Percentiles rank a stretch among this genome's conserved stretches.
Evolutionary conservation across 2,329 filamentous ascomycete genomes (phyloP).

Genomic region (Nothophoma quercina): DNA sequence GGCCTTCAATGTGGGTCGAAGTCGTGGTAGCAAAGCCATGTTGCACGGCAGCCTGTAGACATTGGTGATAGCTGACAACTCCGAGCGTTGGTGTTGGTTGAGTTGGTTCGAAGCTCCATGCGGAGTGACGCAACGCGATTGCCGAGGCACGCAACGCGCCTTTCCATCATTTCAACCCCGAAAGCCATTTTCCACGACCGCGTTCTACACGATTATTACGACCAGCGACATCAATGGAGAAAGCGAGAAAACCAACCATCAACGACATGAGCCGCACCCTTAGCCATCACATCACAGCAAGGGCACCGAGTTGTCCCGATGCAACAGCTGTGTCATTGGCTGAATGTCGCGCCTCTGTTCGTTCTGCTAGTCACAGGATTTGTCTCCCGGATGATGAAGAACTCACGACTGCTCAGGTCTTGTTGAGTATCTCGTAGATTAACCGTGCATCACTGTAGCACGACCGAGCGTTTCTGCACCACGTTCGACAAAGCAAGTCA

Average conservation of each 20-base stretch:
- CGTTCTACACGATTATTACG: too few species aligned
- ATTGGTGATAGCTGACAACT: constrained; percentile 6
- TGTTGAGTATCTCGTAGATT: neutral
- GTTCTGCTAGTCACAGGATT: neutral
- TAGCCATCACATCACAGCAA: neutral
- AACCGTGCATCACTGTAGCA: constrained; percentile 1
- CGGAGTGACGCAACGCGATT: constrained; percentile 12
- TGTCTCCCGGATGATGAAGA: too few species aligned
- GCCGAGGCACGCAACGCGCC: constrained; percentile 13
- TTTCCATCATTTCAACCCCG: too few species aligned
- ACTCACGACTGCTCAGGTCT: neutral
- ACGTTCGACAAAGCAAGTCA: constrained; percentile 7
- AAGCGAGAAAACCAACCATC: too few species aligned
- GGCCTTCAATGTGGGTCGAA: constrained; percentile 22
- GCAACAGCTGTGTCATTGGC: neutral
- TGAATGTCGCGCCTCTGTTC: neutral
- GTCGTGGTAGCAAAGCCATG: constrained; percentile 20
- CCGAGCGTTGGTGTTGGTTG: neutral
- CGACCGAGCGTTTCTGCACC: constrained; percentile 5
- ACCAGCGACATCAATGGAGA: too few species aligned
- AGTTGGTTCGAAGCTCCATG: constrained; percentile 9
- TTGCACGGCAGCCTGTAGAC: constrained; percentile 7
- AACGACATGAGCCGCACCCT: too few species aligned
- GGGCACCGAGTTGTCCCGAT: neutral
- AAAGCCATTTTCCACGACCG: too few species aligned